Conservation (phyloP, 768 basidiomycete genomes). For the Mycena filopes region DNA sequence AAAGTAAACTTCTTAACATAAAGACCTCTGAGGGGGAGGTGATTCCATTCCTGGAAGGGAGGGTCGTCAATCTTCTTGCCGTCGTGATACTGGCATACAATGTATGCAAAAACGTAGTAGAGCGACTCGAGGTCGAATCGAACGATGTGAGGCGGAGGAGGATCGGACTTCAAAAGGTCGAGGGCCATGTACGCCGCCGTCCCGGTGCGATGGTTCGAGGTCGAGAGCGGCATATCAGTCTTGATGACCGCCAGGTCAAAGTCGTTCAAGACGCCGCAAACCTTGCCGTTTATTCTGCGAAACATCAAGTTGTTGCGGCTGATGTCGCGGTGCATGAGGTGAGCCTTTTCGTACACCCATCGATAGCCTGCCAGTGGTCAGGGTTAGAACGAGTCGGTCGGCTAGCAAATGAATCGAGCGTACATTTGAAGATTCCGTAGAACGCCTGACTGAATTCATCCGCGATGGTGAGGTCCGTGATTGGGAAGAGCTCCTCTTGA, state of each 20-base stretch:
- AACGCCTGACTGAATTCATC: background rate
- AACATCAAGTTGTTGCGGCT: slow-evolving; percentile 39
- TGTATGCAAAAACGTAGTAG: background rate
- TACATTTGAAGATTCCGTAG: background rate
- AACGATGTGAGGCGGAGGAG: background rate
- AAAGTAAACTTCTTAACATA: no score
- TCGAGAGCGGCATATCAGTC: background rate
- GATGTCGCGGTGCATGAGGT: slow-evolving; percentile 38
- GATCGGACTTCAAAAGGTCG: background rate
- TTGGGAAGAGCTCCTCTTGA: background rate
- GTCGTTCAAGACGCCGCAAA: slow-evolving; percentile 38
- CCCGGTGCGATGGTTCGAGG: background rate
- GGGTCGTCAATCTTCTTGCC: background rate
- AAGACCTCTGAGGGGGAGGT: no score
- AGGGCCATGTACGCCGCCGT: slow-evolving; percentile 5
- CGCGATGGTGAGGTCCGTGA: background rate
- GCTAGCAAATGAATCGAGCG: background rate
- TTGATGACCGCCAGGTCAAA: slow-evolving; percentile 35
- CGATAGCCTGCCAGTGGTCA: slow-evolving; percentile 21
- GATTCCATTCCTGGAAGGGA: background rate
- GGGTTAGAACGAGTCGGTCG: background rate
- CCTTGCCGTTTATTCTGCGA: slow-evolving; percentile 35
- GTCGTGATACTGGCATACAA: background rate
- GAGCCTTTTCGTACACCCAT: slow-evolving; percentile 22
- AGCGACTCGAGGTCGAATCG: slow-evolving; percentile 7